Conservation (phyloP, 495 filamentous ascomycete species). For the Penicillium flavigenum region DNA sequence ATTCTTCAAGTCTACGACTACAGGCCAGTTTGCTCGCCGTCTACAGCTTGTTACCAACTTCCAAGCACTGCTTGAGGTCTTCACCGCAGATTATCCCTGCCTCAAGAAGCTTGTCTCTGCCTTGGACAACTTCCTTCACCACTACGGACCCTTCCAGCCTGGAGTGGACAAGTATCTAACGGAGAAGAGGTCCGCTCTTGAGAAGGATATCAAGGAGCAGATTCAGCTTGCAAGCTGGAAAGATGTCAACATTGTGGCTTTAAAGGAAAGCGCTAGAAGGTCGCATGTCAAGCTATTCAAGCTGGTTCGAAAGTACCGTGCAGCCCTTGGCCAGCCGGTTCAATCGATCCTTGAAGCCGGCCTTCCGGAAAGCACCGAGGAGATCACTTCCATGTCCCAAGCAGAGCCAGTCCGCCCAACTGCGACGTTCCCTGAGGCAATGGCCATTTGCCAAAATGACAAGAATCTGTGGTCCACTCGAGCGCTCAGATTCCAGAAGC, state of each 20-base stretch:
- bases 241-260: slow-evolving; percentile 86
- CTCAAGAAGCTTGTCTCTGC: slow-evolving; percentile 56
- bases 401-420: slow-evolving; percentile 19
- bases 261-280: slow-evolving; percentile 81
- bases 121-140: slow-evolving; percentile 72
- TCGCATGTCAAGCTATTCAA: slow-evolving; percentile 93
- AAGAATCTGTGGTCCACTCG: slow-evolving; percentile 57
- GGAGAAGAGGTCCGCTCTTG: slow-evolving; percentile 63
- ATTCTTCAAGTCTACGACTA: slow-evolving; percentile 70
- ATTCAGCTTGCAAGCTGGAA: slow-evolving; percentile 91
- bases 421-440: slow-evolving; percentile 38
- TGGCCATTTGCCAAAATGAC: slow-evolving; percentile 52
- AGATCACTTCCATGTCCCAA: slow-evolving; percentile 17
- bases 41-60: slow-evolving; percentile 73
- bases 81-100: slow-evolving; percentile 52
- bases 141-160: slow-evolving; percentile 66
- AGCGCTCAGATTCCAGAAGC: slow-evolving; percentile 69
- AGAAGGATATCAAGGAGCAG: slow-evolving; percentile 85
- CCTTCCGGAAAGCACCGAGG: slow-evolving; percentile 54
- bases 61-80: slow-evolving; percentile 47
- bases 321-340: slow-evolving; percentile 68
- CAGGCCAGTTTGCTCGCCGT: slow-evolving; percentile 77
- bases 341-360: slow-evolving; percentile 62
- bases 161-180: slow-evolving; percentile 60
- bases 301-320: slow-evolving; percentile 83